Evolutionary conservation across 306 rosid species (phyloP).

Genomic region (Casuarina cunninghamiana): DNA sequence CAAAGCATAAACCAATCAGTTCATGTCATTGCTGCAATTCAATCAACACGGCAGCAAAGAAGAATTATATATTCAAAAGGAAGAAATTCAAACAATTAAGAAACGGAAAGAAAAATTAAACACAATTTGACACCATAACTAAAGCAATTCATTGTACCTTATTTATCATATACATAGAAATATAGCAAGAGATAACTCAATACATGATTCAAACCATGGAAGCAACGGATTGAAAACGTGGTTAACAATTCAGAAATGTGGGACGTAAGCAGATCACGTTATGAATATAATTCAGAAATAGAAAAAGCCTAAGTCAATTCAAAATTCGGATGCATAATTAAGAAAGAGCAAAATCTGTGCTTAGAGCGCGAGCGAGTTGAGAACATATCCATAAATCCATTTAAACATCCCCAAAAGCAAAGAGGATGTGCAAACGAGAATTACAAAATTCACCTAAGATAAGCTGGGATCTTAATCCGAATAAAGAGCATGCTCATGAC

Average conservation of each 20-base stretch:
- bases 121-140: no score
- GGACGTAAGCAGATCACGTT: background rate
- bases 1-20: background rate
- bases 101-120: no score
- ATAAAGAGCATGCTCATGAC: constrained; percentile 92
- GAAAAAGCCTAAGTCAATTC: no score
- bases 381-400: background rate
- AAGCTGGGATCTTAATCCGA: constrained; percentile 93
- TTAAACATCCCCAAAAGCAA: background rate
- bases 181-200: background rate
- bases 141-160: no score
- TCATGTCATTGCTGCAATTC: background rate
- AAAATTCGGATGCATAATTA: background rate
- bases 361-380: background rate
- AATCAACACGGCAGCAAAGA: background rate
- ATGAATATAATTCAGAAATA: background rate
- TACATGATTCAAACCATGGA: background rate
- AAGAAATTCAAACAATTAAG: no score
- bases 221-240: background rate
- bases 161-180: background rate
- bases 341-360: background rate
- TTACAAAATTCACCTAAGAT: constrained; percentile 49
- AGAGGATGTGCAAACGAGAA: background rate
- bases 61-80: no score
- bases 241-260: background rate